phyloP scores from a whole-genome alignment of 2,329 filamentous ascomycete genomes.

The Colletotrichum navitas region DNA sequence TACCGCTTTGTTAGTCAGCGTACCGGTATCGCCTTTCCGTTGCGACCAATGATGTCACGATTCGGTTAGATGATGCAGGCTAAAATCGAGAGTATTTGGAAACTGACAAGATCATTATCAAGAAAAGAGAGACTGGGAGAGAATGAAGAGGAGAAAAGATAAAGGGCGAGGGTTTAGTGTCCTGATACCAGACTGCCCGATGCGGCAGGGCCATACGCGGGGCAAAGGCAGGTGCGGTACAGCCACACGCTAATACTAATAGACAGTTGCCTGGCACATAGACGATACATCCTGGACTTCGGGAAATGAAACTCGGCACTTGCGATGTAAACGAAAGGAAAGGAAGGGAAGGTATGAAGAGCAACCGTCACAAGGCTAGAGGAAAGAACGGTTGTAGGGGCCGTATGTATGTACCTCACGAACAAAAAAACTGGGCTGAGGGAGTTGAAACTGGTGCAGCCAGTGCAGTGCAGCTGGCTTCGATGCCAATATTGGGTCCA shows the following conservation, averaged over 20 bases:
- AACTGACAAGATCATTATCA: neutral
- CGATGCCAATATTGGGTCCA: neutral
- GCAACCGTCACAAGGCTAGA: neutral
- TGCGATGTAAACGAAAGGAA: no score
- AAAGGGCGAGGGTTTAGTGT: neutral
- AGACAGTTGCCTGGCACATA: neutral
- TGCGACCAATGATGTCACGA: neutral
- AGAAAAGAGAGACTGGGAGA: no score
- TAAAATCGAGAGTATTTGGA: neutral
- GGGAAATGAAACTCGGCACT: neutral
- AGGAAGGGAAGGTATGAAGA: neutral
- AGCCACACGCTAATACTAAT: neutral
- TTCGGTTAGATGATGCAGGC: neutral
- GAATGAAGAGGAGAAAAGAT: neutral
- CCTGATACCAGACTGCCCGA: neutral
- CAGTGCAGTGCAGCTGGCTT: neutral
- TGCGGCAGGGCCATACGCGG: neutral
- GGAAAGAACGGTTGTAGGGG: neutral
- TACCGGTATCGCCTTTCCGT: neutral
- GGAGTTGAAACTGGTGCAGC: neutral
- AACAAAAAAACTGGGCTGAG: neutral
- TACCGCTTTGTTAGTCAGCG: slow-evolving; percentile 17
- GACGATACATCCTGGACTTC: neutral
- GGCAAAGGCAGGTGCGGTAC: slow-evolving; percentile 7
- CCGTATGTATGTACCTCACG: neutral